Evolutionary conservation across 805 yeast species (phyloP).

Genomic region (Candida khao-thaluensis): DNA sequence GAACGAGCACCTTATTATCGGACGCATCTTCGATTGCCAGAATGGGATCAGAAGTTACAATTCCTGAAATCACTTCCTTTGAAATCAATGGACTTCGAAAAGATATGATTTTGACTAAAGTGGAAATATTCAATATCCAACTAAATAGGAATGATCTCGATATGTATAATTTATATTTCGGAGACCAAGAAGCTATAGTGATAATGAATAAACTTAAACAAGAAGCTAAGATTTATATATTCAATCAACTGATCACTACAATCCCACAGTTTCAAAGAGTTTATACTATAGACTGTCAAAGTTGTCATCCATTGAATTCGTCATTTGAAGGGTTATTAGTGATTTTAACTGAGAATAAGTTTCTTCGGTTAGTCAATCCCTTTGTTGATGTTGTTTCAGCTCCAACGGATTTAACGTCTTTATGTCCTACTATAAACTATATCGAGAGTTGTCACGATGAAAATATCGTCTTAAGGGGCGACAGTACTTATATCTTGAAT

Average conservation of each 20-base stretch:
- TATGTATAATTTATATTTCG: constrained; percentile 40
- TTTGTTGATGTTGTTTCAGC: constrained; percentile 39
- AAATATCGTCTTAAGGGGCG: constrained; percentile 24
- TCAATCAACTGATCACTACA: constrained; percentile 33
- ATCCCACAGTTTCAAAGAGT: constrained; percentile 33
- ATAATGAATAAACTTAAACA: constrained; percentile 44
- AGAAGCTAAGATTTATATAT: constrained; percentile 52
- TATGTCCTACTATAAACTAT: constrained; percentile 17
- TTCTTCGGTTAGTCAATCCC: constrained; percentile 52
- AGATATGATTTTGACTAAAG: constrained; percentile 67
- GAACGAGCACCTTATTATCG: constrained; percentile 42
- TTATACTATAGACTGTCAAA: constrained; percentile 29
- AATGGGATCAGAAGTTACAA: constrained; percentile 40
- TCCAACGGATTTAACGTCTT: constrained; percentile 9
- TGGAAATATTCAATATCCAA: constrained; percentile 43
- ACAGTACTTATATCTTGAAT: constrained; percentile 23
- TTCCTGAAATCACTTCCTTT: constrained; percentile 22
- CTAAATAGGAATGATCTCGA: constrained; percentile 33
- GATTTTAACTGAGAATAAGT: constrained; percentile 34
- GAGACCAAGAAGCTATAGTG: constrained; percentile 61
- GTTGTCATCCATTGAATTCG: constrained; percentile 39
- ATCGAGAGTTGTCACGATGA: constrained; percentile 31
- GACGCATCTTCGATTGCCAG: constrained; percentile 46
- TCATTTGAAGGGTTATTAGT: constrained; percentile 46
- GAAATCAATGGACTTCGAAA: constrained; percentile 47